phyloP scores from a whole-genome alignment of 768 basidiomycete genomes.

The Basidioascus undulatus region DNA sequence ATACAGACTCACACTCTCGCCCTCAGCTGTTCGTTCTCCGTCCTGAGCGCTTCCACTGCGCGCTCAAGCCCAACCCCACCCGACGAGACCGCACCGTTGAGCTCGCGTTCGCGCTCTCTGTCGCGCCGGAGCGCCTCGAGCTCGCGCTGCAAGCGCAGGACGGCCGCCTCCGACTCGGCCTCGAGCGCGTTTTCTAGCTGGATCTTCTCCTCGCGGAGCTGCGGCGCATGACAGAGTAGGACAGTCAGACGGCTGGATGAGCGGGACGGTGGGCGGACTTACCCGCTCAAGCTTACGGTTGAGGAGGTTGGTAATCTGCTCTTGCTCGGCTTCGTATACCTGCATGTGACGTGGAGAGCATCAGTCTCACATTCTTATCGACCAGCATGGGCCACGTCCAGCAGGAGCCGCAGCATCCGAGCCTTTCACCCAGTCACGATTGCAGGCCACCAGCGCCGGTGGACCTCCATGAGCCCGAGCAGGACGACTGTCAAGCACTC shows the following conservation, averaged over 20 bases:
- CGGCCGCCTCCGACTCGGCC: conserved; percentile 66
- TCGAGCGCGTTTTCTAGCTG: conserved; percentile 56
- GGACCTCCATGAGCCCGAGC: too few species aligned
- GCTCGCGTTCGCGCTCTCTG: conserved; percentile 11
- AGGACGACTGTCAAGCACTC: too few species aligned
- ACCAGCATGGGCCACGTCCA: too few species aligned
- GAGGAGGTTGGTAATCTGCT: conserved; percentile 59
- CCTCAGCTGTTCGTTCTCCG: conserved; percentile 56
- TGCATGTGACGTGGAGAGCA: too few species aligned
- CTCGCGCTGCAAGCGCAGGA: conserved; percentile 48
- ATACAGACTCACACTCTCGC: conserved; percentile 22
- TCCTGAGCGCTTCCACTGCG: conserved; percentile 47
- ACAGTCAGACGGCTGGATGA: neutral
- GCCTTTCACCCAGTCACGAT: too few species aligned
- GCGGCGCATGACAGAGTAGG: neutral
- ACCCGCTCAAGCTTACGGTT: conserved; percentile 69
- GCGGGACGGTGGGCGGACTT: neutral
- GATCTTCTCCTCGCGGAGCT: conserved; percentile 70
- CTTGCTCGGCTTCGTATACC: conserved; percentile 81
- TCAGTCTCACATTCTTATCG: too few species aligned
- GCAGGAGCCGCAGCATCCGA: too few species aligned
- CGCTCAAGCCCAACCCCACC: conserved; percentile 28
- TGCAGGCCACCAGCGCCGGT: too few species aligned
- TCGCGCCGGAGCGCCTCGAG: conserved; percentile 31
- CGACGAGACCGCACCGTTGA: conserved; percentile 21